A percentile compares a stretch with the other conserved stretches of the same genome.
Conservation (phyloP, 495 filamentous ascomycete genomes). For the Talaromyces wortmannii region DNA sequence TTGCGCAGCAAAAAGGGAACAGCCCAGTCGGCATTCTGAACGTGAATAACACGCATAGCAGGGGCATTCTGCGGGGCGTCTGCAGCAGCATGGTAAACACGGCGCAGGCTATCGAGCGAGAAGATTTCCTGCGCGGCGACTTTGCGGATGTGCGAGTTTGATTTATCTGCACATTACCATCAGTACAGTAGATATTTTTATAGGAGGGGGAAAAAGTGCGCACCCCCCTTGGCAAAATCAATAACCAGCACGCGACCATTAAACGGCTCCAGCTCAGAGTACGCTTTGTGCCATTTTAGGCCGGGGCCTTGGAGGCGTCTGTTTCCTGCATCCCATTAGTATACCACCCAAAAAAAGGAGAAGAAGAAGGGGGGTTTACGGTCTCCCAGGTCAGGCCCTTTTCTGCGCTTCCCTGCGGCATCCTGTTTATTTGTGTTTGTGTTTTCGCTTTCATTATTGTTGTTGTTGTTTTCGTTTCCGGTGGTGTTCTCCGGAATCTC, state of each 20-base stretch:
- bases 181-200: no score
- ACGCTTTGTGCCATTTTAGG: constrained; percentile 32
- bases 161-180: no score
- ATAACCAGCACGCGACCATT: constrained; percentile 29
- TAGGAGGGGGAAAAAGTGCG: no score
- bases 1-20: constrained; percentile 41
- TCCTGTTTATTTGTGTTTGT: neutral
- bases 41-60: constrained; percentile 43
- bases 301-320: constrained; percentile 19
- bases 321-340: neutral
- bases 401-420: no score
- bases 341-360: no score
- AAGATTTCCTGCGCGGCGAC: constrained; percentile 42
- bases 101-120: constrained; percentile 28
- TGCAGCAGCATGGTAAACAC: constrained; percentile 22
- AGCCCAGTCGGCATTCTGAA: constrained; percentile 49
- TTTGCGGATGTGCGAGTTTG: constrained; percentile 23
- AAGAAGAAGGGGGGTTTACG: no score
- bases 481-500: neutral
- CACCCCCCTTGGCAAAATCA: constrained; percentile 28
- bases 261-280: constrained; percentile 16
- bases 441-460: neutral
- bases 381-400: no score
- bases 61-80: constrained; percentile 14
- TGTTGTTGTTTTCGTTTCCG: neutral